Conservation (phyloP, 2,329 filamentous ascomycete genomes). For the Chrysosporium queenslandicum region DNA sequence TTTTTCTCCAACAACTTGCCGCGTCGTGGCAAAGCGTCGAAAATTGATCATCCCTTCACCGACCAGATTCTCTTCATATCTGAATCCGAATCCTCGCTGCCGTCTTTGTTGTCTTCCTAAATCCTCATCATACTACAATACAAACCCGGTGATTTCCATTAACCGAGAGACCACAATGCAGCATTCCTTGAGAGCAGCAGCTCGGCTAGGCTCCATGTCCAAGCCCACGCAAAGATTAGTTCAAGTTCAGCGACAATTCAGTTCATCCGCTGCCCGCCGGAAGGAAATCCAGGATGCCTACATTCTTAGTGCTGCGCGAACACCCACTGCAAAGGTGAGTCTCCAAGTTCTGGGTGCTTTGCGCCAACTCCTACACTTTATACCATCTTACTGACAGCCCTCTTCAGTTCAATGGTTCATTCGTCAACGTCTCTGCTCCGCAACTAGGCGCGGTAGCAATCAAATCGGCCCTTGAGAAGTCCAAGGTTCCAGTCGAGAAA, state of each 20-base stretch:
- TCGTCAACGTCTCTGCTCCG: slow-evolving; percentile 72
- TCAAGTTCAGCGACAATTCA: slow-evolving; percentile 44
- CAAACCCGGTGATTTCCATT: neutral
- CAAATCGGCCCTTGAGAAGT: slow-evolving; percentile 79
- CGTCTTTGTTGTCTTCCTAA: neutral
- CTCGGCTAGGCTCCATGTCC: slow-evolving; percentile 21
- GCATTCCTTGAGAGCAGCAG: slow-evolving; percentile 21
- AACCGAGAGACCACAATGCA: slow-evolving; percentile 15
- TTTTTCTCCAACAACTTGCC: neutral
- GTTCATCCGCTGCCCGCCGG: slow-evolving; percentile 37
- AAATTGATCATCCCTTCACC: neutral
- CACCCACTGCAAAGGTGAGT: slow-evolving; percentile 68
- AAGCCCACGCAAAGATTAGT: slow-evolving; percentile 35
- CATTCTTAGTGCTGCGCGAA: slow-evolving; percentile 81
- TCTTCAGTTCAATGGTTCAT: slow-evolving; percentile 84
- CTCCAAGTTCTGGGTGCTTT: neutral
- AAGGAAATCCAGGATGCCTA: slow-evolving; percentile 82
- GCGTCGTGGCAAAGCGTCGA: too few species aligned
- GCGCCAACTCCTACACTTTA: too few species aligned
- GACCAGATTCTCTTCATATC: slow-evolving; percentile 1
- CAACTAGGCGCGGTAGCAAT: slow-evolving; percentile 83
- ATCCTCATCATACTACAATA: neutral
- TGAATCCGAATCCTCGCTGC: neutral
- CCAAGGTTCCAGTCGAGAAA: slow-evolving; percentile 65
- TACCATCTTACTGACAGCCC: too few species aligned